phyloP scores from a whole-genome alignment of 768 basidiomycete genomes.

The Ramaria sp. region DNA sequence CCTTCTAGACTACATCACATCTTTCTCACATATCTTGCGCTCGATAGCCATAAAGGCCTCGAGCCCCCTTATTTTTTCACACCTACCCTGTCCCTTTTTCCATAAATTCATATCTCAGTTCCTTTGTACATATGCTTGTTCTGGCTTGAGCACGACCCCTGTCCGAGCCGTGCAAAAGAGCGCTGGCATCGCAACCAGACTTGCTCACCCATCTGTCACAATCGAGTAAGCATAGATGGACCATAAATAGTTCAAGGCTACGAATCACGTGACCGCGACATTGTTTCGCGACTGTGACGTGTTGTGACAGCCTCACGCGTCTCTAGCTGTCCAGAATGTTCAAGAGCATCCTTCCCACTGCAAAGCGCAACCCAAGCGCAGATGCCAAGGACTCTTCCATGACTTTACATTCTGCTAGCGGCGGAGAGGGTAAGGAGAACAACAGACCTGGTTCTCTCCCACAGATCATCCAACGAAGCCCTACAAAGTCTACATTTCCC shows the following conservation, averaged over 20 bases:
- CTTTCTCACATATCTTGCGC: no score
- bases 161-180: no score
- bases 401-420: neutral
- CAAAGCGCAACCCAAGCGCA: neutral
- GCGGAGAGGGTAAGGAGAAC: conserved; percentile 6
- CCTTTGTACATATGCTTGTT: no score
- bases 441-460: conserved; percentile 1
- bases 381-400: neutral
- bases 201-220: no score
- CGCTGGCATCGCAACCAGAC: no score
- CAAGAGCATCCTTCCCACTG: conserved; percentile 7
- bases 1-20: no score
- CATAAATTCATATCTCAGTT: no score
- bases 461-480: neutral
- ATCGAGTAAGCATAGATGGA: no score
- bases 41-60: no score
- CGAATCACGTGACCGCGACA: conserved; percentile 2
- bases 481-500: neutral
- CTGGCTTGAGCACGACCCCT: no score
- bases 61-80: no score
- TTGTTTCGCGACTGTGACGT: conserved; percentile 4
- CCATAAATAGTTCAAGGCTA: neutral
- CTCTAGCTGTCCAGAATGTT: neutral
- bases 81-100: no score
- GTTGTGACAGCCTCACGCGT: neutral